Conservation (phyloP, 2,329 filamentous ascomycete species). For the Exophiala dermatitidis region DNA sequence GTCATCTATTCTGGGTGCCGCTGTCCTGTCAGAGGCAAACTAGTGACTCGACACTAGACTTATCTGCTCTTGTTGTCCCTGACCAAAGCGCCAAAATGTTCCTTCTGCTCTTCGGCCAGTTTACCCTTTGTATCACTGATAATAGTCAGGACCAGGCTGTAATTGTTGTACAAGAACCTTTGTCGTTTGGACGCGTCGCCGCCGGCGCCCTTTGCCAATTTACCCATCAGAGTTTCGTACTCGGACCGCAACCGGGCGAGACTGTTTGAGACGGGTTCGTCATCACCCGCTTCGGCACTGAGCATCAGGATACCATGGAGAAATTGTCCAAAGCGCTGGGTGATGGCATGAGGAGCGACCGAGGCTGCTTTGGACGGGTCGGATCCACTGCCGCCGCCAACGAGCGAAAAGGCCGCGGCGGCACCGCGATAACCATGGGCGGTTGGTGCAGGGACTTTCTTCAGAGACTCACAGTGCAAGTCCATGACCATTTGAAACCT, state of each 20-base stretch:
- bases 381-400: slow-evolving; percentile 42
- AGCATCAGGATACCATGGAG: slow-evolving; percentile 75
- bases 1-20: no score
- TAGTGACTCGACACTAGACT: not conserved
- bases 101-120: slow-evolving; percentile 61
- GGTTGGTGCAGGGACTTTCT: slow-evolving; percentile 45
- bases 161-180: slow-evolving; percentile 91
- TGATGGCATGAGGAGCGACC: slow-evolving; percentile 81
- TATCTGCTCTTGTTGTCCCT: slow-evolving; percentile 19
- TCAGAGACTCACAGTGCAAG: slow-evolving; percentile 80
- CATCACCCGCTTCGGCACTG: slow-evolving; percentile 84
- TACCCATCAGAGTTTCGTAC: slow-evolving; percentile 73
- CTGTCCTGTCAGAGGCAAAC: no score
- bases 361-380: slow-evolving; percentile 54
- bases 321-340: slow-evolving; percentile 92
- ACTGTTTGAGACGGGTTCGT: slow-evolving; percentile 83
- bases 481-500: slow-evolving; percentile 93
- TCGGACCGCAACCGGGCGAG: slow-evolving; percentile 69
- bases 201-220: slow-evolving; percentile 64
- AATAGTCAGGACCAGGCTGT: slow-evolving; percentile 87
- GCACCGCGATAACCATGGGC: slow-evolving; percentile 34
- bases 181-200: slow-evolving; percentile 72
- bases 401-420: slow-evolving; percentile 45
- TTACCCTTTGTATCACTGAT: slow-evolving; percentile 55
- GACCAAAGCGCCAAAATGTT: slow-evolving; percentile 60